Evolutionary conservation across 176 grass and related monocot genomes (phyloP).

Genomic region (Chrysopogon serrulatus): DNA sequence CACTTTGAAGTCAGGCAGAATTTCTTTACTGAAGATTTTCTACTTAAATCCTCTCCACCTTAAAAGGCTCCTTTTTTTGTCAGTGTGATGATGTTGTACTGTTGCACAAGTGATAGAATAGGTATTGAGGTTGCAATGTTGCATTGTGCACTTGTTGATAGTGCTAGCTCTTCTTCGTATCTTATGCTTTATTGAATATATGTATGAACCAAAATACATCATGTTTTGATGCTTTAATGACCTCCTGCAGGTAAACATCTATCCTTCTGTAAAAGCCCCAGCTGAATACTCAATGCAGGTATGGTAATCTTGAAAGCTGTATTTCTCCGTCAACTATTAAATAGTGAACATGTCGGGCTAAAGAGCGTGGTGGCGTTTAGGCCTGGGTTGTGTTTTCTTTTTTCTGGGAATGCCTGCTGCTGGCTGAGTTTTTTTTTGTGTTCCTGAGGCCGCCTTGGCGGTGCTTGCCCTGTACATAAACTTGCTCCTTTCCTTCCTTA

Average conservation of each 20-base stretch:
- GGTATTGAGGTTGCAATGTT: background rate
- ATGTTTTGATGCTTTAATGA: background rate
- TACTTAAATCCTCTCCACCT: background rate
- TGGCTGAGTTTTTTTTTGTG: no score
- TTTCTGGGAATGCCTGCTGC: no score
- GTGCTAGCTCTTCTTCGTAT: background rate
- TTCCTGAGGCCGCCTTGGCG: no score
- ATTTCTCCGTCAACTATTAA: constrained; percentile 18
- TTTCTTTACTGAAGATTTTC: background rate
- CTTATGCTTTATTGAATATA: constrained; percentile 12
- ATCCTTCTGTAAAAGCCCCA: constrained; percentile 72
- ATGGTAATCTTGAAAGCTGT: background rate
- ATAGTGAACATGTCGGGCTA: no score
- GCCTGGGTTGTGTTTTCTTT: no score
- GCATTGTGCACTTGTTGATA: background rate
- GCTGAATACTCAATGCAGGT: constrained; percentile 78
- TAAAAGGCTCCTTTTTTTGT: background rate
- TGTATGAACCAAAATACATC: background rate
- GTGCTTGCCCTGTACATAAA: no score
- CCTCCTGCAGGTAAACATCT: constrained; percentile 59
- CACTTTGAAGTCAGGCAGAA: background rate
- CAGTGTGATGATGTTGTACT: background rate
- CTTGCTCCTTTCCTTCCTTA: no score
- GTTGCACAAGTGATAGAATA: background rate
- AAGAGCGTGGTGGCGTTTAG: no score